phyloP scores from a whole-genome alignment of 371 early-diverging fungal species.

The Mortierella sp. region DNA sequence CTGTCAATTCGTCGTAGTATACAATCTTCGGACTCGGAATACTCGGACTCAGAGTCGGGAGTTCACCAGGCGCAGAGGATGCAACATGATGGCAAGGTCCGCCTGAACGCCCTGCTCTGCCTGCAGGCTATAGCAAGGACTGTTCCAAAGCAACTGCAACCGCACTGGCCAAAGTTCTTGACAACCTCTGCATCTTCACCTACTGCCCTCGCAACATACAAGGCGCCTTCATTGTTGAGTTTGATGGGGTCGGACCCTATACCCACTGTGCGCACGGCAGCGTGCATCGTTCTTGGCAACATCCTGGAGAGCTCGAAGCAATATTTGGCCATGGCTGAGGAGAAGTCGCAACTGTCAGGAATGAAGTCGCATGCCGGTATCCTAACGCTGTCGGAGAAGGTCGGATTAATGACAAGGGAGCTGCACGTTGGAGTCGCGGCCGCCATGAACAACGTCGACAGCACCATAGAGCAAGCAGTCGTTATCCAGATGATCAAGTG shows the following conservation, averaged over 20 bases:
- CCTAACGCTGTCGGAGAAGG: slow-evolving; percentile 42
- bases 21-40: slow-evolving; percentile 56
- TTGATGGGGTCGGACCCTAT: slow-evolving; percentile 48
- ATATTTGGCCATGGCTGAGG: slow-evolving; percentile 57
- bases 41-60: slow-evolving; percentile 47
- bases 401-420: slow-evolving; percentile 42
- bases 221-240: slow-evolving; percentile 37
- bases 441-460: slow-evolving; percentile 30
- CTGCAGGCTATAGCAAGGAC: slow-evolving; percentile 39
- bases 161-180: slow-evolving; percentile 54
- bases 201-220: slow-evolving; percentile 17
- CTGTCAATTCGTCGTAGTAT: slow-evolving; percentile 12
- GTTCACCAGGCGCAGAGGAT: slow-evolving; percentile 28
- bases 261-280: slow-evolving; percentile 36
- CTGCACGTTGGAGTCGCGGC: slow-evolving; percentile 33
- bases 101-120: slow-evolving; percentile 49
- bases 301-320: slow-evolving; percentile 51
- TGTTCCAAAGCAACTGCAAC: slow-evolving; percentile 50
- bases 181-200: slow-evolving; percentile 31
- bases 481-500: slow-evolving; percentile 48
- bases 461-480: slow-evolving; percentile 22
- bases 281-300: slow-evolving; percentile 42
- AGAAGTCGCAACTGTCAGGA: slow-evolving; percentile 24
- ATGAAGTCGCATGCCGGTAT: slow-evolving; percentile 36
- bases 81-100: slow-evolving; percentile 55